Percentiles rank a stretch among this genome's conserved stretches.
These are phyloP conservation scores for Colletotrichum sp. DNA, from an alignment of 2,329 filamentous ascomycete species.

Conservation along the genomic window DNA sequence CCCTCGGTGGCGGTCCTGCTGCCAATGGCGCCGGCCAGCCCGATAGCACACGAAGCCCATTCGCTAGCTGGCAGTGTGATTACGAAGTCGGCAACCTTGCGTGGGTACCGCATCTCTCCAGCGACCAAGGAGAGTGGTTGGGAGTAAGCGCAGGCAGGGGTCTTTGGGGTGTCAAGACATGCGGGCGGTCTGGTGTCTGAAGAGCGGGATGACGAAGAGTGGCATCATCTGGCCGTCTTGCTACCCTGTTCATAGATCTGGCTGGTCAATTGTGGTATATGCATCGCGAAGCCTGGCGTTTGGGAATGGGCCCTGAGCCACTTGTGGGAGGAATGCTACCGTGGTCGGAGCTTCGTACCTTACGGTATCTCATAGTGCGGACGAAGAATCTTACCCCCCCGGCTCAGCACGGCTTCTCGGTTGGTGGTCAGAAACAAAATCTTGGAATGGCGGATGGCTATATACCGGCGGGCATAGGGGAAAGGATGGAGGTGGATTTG, in stretches of 20 bases:
- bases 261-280: conserved; percentile 19
- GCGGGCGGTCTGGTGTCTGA: conserved; percentile 15
- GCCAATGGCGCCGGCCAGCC: conserved; percentile 55
- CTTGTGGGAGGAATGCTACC: neutral
- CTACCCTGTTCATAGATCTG: conserved; percentile 19
- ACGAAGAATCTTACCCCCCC: neutral
- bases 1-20: conserved; percentile 44
- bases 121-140: conserved; percentile 81
- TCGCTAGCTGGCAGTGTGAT: conserved; percentile 83
- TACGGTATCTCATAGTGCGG: neutral
- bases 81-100: conserved; percentile 86
- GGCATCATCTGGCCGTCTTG: neutral
- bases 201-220: neutral
- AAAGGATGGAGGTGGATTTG: neutral
- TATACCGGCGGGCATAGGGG: conserved; percentile 4
- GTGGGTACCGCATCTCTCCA: conserved; percentile 78
- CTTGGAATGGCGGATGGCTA: conserved; percentile 9
- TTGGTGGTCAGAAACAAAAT: conserved; percentile 9
- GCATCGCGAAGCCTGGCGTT: conserved; percentile 27
- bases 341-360: neutral
- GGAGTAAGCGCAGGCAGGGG: conserved; percentile 82
- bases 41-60: conserved; percentile 69
- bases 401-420: neutral
- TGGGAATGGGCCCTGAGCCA: conserved; percentile 4
- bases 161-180: conserved; percentile 72